Base-by-base conservation (phyloP, 2,329 filamentous ascomycete genomes). In the Lasiodiplodia theobromae region DNA sequence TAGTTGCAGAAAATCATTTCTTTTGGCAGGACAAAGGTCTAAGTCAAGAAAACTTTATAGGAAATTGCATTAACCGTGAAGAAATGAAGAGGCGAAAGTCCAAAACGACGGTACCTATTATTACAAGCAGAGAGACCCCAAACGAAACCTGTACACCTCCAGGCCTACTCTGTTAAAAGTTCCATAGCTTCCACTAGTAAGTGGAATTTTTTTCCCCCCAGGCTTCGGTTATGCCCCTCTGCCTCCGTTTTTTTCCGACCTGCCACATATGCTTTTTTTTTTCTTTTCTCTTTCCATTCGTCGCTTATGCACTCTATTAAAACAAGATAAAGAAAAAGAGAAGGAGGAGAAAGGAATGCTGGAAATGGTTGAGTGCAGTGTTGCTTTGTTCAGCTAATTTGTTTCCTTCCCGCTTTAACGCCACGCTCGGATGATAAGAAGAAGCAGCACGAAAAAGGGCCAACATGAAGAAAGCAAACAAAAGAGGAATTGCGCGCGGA, bases 331-430 rank as follows among this genome's bases (percentile, higher is more conserved):
- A 37, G 34, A 25, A n/a, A 40, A 54, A 57, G 54, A 47, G 12
- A 66, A 57, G 52, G 64, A 51, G 51, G 57, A 60, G 63, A 68
- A 47, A 10, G n/a, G 65, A 16, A 57, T 40, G 34, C 54, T 31
- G 60, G 25, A 25, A 54, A 40, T 23, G 14, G 37, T 38, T 53
- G 69, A 49, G 49, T 44, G 31, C 57, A 71, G 44, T 47, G n/a
- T 47, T 21, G 54, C 67, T 72, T 70, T 37, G 37, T 47, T 63
- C 52, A 38, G 11, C 52, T 52, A 25, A n/a, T 14, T 64, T 49
- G 51, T 51, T 37, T 49, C 2, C 21, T 47, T 10, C 7, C 60
- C 60, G n/a, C n/a, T 64, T 38, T 11, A 64, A 64, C 60, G 60
- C 60, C 60, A 52, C 47, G 44, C 60, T 64, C n/a, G n/a, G 4